Evolutionary conservation across 2,329 filamentous ascomycete species (phyloP).

Genomic region (Metarhizium album): DNA sequence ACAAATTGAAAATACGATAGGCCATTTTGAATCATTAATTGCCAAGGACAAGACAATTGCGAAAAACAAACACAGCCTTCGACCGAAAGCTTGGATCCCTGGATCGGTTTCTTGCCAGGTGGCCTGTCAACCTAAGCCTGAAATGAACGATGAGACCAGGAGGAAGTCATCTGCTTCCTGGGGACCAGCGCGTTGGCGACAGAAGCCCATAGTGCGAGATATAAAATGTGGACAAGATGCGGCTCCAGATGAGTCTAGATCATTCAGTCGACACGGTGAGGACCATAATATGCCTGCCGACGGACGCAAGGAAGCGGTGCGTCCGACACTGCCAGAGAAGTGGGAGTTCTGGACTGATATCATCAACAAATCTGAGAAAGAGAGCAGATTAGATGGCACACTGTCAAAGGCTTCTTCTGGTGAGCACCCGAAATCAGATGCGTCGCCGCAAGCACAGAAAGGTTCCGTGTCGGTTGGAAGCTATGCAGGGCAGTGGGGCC

Average conservation of each 20-base stretch:
- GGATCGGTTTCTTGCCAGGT: constrained; percentile 1
- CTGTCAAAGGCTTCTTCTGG: background rate
- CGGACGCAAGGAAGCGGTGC: background rate
- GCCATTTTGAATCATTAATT: constrained; percentile 7
- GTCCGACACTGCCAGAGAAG: background rate
- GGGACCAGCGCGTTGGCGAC: constrained; percentile 4
- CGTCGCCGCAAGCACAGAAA: background rate
- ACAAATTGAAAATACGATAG: constrained; percentile 6
- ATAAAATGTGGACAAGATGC: background rate
- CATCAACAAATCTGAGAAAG: background rate
- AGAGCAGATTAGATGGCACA: background rate
- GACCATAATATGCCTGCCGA: background rate
- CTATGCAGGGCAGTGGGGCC: background rate
- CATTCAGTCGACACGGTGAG: background rate
- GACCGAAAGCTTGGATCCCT: background rate
- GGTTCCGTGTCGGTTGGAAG: background rate
- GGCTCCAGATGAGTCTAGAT: background rate
- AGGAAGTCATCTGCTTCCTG: constrained; percentile 6
- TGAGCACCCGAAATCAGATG: background rate
- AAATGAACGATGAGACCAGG: background rate
- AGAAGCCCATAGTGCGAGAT: background rate
- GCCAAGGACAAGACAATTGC: background rate
- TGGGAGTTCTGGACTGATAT: background rate
- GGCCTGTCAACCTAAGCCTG: background rate
- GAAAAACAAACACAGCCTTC: constrained; percentile 1